Evolutionary conservation across 2,329 filamentous ascomycete species (phyloP).

Genomic region (Exophiala bonariae): DNA sequence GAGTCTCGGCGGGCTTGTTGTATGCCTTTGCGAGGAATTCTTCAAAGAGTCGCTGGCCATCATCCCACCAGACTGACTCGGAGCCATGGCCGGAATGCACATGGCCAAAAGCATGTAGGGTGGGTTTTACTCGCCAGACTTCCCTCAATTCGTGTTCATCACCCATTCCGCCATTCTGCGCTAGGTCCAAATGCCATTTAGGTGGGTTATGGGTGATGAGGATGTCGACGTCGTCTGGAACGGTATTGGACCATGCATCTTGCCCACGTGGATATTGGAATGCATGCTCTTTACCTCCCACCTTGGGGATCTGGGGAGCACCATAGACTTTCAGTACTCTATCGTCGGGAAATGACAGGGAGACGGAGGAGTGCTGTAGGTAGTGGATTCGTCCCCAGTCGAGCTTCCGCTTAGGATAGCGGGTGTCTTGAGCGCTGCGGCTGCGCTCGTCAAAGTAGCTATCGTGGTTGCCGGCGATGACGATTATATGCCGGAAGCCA

Average conservation of each 20-base stretch:
- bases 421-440: slow-evolving; percentile 56
- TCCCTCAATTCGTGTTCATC: slow-evolving; percentile 71
- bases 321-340: slow-evolving; percentile 74
- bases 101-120: slow-evolving; percentile 81
- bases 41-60: slow-evolving; percentile 71
- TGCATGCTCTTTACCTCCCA: slow-evolving; percentile 70
- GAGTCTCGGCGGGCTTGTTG: slow-evolving; percentile 28
- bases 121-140: slow-evolving; percentile 71
- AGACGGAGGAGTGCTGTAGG: slow-evolving; percentile 68
- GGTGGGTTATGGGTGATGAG: slow-evolving; percentile 81
- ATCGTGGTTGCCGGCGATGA: slow-evolving; percentile 88
- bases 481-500: slow-evolving; percentile 76
- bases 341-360: slow-evolving; percentile 60
- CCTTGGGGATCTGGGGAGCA: slow-evolving; percentile 74
- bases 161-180: slow-evolving; percentile 60
- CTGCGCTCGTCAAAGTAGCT: slow-evolving; percentile 74
- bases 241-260: slow-evolving; percentile 70
- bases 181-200: slow-evolving; percentile 63
- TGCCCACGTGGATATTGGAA: slow-evolving; percentile 70
- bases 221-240: slow-evolving; percentile 73
- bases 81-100: slow-evolving; percentile 74
- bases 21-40: slow-evolving; percentile 49
- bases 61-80: slow-evolving; percentile 72
- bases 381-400: slow-evolving; percentile 72
- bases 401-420: slow-evolving; percentile 51